Conservation (phyloP, 169 alveolate species). For the Eimeria maxima region DNA sequence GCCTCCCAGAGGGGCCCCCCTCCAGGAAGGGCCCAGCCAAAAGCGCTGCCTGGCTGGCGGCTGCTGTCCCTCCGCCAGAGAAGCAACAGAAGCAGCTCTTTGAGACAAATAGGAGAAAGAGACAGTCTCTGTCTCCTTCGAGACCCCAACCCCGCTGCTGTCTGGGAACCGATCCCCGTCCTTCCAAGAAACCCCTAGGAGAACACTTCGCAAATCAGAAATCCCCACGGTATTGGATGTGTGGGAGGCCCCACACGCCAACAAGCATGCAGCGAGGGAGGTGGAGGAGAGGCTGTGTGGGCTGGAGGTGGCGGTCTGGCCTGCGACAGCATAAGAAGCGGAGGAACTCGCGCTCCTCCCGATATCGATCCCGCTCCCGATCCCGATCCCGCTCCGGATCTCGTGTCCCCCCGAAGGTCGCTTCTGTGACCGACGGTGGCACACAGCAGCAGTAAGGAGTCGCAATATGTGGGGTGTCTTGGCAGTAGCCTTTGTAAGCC, state of each 20-base stretch:
- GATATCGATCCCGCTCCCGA: background rate
- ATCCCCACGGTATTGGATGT: background rate
- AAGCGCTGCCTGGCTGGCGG: background rate
- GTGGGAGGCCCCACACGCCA: too few relatives aligned
- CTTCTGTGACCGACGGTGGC: background rate
- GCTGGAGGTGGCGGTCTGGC: too few relatives aligned
- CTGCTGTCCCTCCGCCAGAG: background rate
- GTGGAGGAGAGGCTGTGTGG: too few relatives aligned
- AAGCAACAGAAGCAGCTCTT: background rate
- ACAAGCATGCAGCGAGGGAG: too few relatives aligned
- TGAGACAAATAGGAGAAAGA: background rate
- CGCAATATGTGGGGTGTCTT: constrained; percentile 6
- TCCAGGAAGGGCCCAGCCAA: background rate
- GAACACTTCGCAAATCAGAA: background rate
- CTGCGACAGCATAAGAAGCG: too few relatives aligned
- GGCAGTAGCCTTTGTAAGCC: background rate
- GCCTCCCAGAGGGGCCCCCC: constrained; percentile 6
- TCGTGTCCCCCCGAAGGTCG: background rate
- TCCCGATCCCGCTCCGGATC: background rate
- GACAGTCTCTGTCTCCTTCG: background rate
- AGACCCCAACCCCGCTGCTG: background rate
- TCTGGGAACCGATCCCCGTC: too few relatives aligned
- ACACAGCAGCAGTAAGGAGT: constrained; percentile 21
- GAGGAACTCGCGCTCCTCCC: background rate
- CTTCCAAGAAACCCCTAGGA: background rate